Evolutionary conservation across 257 asterid species (phyloP).

Genomic region (Ballota nigra): DNA sequence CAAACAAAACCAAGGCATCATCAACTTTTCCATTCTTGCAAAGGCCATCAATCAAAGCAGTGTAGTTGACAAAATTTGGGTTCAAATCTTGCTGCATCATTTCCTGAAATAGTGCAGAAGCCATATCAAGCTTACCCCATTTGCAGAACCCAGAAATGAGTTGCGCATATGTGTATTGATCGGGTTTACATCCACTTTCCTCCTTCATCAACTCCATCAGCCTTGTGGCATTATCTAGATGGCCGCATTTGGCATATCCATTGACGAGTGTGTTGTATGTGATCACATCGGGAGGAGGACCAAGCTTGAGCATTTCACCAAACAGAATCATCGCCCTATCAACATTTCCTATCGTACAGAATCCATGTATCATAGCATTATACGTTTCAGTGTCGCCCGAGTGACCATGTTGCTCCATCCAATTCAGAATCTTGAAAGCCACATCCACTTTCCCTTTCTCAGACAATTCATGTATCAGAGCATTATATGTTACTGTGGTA

Average conservation of each 20-base stretch:
- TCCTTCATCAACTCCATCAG: slow-evolving; percentile 81
- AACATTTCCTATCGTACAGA: slow-evolving; percentile 53
- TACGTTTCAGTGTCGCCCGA: slow-evolving; percentile 55
- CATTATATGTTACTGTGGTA: slow-evolving; percentile 65
- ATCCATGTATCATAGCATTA: slow-evolving; percentile 71
- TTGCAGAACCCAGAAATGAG: slow-evolving; percentile 81
- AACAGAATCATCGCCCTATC: slow-evolving; percentile 72
- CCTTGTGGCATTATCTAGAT: slow-evolving; percentile 69
- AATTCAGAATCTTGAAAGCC: slow-evolving; percentile 53
- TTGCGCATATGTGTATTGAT: slow-evolving; percentile 70
- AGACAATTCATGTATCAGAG: slow-evolving; percentile 60
- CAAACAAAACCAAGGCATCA: slow-evolving; percentile 55
- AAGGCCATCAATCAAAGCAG: slow-evolving; percentile 71
- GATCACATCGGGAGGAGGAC: slow-evolving; percentile 62
- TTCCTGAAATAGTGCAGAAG: slow-evolving; percentile 63
- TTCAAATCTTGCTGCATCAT: slow-evolving; percentile 69
- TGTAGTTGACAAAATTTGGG: slow-evolving; percentile 69
- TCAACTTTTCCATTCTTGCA: slow-evolving; percentile 76
- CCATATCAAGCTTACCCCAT: slow-evolving; percentile 51
- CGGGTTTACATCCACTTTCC: slow-evolving; percentile 70
- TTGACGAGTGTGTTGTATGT: slow-evolving; percentile 76
- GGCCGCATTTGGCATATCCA: slow-evolving; percentile 52
- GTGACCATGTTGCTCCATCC: slow-evolving; percentile 60
- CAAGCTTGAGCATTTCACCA: slow-evolving; percentile 68
- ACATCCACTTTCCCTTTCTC: slow-evolving; percentile 43